Evolutionary conservation across 2,329 filamentous ascomycete genomes (phyloP).

Genomic region (Cryphonectria nitschkei): DNA sequence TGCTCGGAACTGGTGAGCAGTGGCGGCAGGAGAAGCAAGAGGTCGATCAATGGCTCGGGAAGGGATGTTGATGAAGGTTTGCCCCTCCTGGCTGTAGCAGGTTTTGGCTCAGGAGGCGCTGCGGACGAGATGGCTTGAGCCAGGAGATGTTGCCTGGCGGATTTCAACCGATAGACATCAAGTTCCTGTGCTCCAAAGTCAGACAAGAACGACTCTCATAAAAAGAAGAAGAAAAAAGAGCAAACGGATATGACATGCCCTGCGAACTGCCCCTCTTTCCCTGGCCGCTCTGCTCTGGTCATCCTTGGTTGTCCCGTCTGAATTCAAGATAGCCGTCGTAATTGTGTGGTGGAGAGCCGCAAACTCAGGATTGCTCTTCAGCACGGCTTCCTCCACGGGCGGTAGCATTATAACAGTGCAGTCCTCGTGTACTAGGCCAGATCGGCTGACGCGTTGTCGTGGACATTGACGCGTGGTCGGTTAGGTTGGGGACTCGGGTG

Average conservation of each 20-base stretch:
- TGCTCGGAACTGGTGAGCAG: conserved; percentile 47
- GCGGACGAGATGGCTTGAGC: conserved; percentile 52
- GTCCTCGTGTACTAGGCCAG: background rate
- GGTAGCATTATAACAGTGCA: conserved; percentile 55
- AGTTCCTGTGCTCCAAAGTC: conserved; percentile 47
- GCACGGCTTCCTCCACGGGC: conserved; percentile 57
- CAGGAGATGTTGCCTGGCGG: conserved; percentile 56
- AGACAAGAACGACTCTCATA: background rate
- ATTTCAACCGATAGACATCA: conserved; percentile 49
- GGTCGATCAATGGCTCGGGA: conserved; percentile 53
- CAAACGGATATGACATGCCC: conserved; percentile 44
- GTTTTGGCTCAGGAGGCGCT: conserved; percentile 36
- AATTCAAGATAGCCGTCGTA: conserved; percentile 57
- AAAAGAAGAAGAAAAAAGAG: background rate
- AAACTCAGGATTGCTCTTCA: conserved; percentile 63
- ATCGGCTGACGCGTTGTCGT: background rate
- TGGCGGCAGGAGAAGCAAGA: conserved; percentile 59
- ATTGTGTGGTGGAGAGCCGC: conserved; percentile 60
- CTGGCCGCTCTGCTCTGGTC: conserved; percentile 47
- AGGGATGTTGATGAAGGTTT: conserved; percentile 34
- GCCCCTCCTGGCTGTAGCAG: conserved; percentile 27
- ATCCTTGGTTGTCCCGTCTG: conserved; percentile 61
- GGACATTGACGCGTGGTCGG: background rate
- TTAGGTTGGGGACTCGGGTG: conserved; percentile 5
- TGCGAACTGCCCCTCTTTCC: conserved; percentile 52